These are phyloP conservation scores for Haberlea rhodopensis DNA, from an alignment of 257 asterid genomes.

Conservation along the genomic window DNA sequence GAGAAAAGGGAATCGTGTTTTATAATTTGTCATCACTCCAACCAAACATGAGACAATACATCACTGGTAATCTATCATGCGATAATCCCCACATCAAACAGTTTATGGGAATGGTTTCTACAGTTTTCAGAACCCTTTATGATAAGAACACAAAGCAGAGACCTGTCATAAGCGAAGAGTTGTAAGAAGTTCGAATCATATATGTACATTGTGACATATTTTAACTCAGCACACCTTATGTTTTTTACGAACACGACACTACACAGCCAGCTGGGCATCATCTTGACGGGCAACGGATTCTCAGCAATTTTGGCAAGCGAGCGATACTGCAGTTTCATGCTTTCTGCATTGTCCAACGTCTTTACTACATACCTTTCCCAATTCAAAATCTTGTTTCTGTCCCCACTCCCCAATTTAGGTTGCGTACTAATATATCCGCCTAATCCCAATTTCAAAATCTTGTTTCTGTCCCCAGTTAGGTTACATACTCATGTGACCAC, in stretches of 20 bases:
- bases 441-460: background rate
- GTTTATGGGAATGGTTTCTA: background rate
- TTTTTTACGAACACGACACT: slow-evolving; percentile 19
- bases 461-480: background rate
- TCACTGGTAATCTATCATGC: no score
- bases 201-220: background rate
- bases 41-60: no score
- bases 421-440: background rate
- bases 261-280: slow-evolving; percentile 61
- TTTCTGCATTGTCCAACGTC: slow-evolving; percentile 97
- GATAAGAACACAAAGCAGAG: background rate
- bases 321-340: slow-evolving; percentile 92
- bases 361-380: slow-evolving; percentile 95
- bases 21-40: no score
- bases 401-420: no score
- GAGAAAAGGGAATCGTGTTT: no score
- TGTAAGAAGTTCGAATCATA: background rate
- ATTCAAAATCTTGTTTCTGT: background rate
- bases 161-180: background rate
- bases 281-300: slow-evolving; percentile 39
- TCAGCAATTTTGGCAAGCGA: slow-evolving; percentile 75
- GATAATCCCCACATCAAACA: no score
- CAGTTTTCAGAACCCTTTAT: background rate
- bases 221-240: background rate
- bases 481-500: background rate